These are phyloP conservation scores for Colletotrichum lini DNA, from an alignment of 2,329 filamentous ascomycete genomes.

Conservation along the genomic window DNA sequence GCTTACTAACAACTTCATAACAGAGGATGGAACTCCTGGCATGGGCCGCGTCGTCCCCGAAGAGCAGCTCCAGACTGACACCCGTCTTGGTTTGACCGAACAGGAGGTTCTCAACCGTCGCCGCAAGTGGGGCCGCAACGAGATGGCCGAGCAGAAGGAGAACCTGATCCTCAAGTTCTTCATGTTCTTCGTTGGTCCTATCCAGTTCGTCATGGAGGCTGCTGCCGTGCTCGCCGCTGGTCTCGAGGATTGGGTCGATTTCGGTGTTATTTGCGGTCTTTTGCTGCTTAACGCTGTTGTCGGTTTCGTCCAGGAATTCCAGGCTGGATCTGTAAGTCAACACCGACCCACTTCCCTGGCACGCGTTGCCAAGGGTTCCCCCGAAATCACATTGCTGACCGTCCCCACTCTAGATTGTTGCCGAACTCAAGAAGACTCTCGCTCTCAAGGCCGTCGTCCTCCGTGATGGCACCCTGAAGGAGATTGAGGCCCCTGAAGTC, in stretches of 20 bases:
- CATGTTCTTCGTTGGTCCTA: conserved; percentile 87
- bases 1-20: conserved; percentile 15
- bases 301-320: conserved; percentile 91
- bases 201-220: conserved; percentile 94
- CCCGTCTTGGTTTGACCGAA: conserved; percentile 79
- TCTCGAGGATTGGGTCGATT: conserved; percentile 92
- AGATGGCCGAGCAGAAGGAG: conserved; percentile 93
- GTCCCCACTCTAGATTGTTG: conserved; percentile 72
- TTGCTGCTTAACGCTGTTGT: conserved; percentile 88
- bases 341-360: conserved; percentile 23
- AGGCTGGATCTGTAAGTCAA: conserved; percentile 76
- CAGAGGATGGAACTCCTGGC: conserved; percentile 56
- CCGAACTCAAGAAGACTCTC: conserved; percentile 91
- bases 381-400: conserved; percentile 21
- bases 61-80: conserved; percentile 84
- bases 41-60: conserved; percentile 77
- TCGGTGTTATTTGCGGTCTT: conserved; percentile 89
- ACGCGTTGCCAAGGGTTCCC: conserved; percentile 38
- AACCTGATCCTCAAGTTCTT: conserved; percentile 87
- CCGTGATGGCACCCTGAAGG: conserved; percentile 82
- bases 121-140: conserved; percentile 83
- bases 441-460: conserved; percentile 90
- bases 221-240: conserved; percentile 86
- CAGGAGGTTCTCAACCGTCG: conserved; percentile 74
- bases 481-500: conserved; percentile 86